Base-by-base conservation (phyloP, 495 filamentous ascomycete species). In the Trichoderma asperelloides region DNA sequence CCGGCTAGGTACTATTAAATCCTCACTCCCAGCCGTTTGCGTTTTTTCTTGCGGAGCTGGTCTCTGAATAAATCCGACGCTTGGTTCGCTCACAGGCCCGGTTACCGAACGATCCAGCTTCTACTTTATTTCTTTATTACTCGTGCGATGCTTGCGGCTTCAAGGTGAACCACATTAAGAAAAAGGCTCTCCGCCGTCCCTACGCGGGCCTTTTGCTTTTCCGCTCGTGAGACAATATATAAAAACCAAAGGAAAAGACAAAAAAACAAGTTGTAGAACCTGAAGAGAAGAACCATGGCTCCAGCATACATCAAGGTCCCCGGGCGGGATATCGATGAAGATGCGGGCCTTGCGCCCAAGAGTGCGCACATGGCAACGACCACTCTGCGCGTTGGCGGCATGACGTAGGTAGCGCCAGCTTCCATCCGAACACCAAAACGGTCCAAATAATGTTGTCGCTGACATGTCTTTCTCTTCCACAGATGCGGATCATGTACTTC, bases 401-500 rank as follows among this genome's bases (percentile, higher is more conserved):
- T 97, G 93, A 97, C 93, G 72, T 84, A 78, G 75, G 77, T 78
- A 28, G 21, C 40, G n/a, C 9, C 25, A 37, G n/a, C 43, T 40
- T 37, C 25, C 33, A 21, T 21, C 66, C 43, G 21, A n/a, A 55
- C 13, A 16, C 11, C 25, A 12, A 5, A 16, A 27, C 9, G 23
- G 15, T 33, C 21, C 18, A 68, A 70, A 67, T 71, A 67, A 13
- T 9, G n/a, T 13, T 18, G 8, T 28, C 25, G 23, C 55, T 60
- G 55, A n/a, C 66, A 16, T 63, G 8, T 68, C 74, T 71, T 64
- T 75, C 12, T 6, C 15, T 28, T 8, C 33, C 13, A 47, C 67
- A 78, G 76, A 43, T 96, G 93, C 77, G 92, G 92, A 69, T 88
- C 93, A 71, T 96, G 93, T 74, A 95, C 93, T 23, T 92, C 91